Evolutionary conservation across 768 basidiomycete species (phyloP).

Genomic region (Termitomyces titanicus): DNA sequence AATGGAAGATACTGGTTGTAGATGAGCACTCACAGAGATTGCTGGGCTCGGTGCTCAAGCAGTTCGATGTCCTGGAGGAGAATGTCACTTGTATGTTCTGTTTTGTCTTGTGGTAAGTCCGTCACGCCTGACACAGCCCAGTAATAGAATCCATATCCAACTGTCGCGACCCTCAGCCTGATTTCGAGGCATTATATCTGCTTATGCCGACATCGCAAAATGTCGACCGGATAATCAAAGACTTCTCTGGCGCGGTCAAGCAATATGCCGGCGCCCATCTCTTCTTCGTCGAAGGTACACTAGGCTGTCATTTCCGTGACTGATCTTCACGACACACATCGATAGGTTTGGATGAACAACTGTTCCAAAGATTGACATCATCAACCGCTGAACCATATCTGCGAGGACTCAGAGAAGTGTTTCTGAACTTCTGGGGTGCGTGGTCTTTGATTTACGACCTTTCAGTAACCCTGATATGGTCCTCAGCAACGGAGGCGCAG

Average conservation of each 20-base stretch:
- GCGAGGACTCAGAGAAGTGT: constrained; percentile 80
- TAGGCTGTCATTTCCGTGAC: not conserved
- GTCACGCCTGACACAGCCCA: constrained; percentile 27
- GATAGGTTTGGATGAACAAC: constrained; percentile 70
- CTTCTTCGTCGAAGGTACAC: constrained; percentile 85
- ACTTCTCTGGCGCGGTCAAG: constrained; percentile 57
- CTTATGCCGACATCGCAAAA: constrained; percentile 95
- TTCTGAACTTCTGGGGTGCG: constrained; percentile 91
- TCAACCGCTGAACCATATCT: constrained; percentile 78
- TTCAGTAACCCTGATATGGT: constrained; percentile 1
- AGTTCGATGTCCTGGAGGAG: constrained; percentile 92
- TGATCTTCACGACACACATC: constrained; percentile 1
- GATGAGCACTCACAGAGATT: constrained; percentile 89
- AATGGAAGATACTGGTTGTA: constrained; percentile 98
- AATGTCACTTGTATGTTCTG: constrained; percentile 85
- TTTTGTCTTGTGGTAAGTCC: not conserved
- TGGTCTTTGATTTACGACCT: constrained; percentile 2
- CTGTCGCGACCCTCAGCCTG: constrained; percentile 76
- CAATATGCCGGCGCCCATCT: constrained; percentile 85
- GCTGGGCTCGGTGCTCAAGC: constrained; percentile 81
- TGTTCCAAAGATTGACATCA: constrained; percentile 72
- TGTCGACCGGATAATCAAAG: constrained; percentile 84
- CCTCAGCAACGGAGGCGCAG: constrained; percentile 78
- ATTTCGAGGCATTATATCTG: constrained; percentile 90
- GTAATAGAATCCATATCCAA: constrained; percentile 91